These are phyloP conservation scores for Ophiostoma ulmi DNA, from an alignment of 2,329 filamentous ascomycete genomes.

Conservation along the genomic window DNA sequence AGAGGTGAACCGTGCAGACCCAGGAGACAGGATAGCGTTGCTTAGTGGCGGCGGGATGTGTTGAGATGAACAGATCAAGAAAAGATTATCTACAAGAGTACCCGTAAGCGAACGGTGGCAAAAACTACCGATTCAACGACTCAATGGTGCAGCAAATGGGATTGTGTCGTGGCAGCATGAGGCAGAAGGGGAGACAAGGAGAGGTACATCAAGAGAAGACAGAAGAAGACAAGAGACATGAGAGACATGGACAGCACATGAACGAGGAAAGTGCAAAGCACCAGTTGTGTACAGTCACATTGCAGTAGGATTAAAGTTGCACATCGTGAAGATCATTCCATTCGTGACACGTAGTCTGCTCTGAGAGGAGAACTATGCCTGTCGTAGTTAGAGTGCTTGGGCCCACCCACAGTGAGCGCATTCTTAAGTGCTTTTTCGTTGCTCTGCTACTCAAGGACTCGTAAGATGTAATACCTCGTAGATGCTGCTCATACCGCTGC, in stretches of 20 bases:
- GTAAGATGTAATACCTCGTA: too few relatives aligned
- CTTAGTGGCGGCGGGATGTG: neutral
- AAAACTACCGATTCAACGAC: neutral
- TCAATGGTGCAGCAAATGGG: neutral
- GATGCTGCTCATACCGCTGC: neutral
- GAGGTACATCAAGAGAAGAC: neutral
- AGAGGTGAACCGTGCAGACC: neutral
- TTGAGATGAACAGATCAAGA: neutral
- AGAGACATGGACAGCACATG: neutral
- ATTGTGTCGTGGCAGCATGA: neutral
- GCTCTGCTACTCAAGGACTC: neutral
- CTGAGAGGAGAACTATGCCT: neutral
- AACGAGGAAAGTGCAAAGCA: neutral
- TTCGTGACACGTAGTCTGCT: constrained; percentile 10
- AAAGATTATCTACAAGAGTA: neutral
- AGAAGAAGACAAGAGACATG: neutral
- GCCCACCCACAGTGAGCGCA: neutral
- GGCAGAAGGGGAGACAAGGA: neutral
- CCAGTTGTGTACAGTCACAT: neutral
- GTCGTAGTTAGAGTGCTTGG: neutral
- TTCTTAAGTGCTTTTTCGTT: neutral
- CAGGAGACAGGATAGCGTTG: neutral
- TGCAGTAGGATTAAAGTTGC: constrained; percentile 13
- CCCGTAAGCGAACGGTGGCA: neutral
- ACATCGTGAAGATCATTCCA: constrained; percentile 18